Conservation (phyloP, 2,329 filamentous ascomycete species). For the Hymenoscyphus infarciens region DNA sequence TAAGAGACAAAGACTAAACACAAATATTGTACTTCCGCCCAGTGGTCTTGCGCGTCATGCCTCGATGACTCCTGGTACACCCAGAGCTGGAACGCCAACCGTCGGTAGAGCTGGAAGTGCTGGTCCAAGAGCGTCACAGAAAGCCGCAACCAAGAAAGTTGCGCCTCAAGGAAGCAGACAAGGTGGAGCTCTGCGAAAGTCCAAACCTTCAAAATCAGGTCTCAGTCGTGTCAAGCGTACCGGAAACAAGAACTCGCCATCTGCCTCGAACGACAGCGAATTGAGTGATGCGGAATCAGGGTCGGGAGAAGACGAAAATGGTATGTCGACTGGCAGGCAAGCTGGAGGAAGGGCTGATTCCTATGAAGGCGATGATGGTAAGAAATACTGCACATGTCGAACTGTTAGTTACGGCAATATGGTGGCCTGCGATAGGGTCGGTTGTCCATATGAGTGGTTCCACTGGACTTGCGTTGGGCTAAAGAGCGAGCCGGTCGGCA, state of each 20-base stretch:
- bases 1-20: conserved; percentile 46
- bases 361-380: conserved; percentile 72
- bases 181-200: conserved; percentile 29
- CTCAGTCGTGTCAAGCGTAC: conserved; percentile 57
- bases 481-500: conserved; percentile 64
- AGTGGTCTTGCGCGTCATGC: conserved; percentile 60
- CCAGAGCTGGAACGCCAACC: conserved; percentile 45
- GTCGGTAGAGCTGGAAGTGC: conserved; percentile 52
- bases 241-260: conserved; percentile 55
- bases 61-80: conserved; percentile 60
- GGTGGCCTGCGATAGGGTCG: conserved; percentile 72
- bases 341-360: conserved; percentile 48
- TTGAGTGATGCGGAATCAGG: conserved; percentile 59
- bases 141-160: conserved; percentile 35
- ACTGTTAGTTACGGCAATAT: conserved; percentile 83
- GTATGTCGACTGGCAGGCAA: conserved; percentile 46
- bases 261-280: conserved; percentile 61
- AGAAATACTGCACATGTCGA: conserved; percentile 76
- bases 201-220: conserved; percentile 49
- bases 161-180: conserved; percentile 34
- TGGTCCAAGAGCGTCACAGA: conserved; percentile 48
- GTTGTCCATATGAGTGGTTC: conserved; percentile 80
- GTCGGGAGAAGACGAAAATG: conserved; percentile 45
- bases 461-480: conserved; percentile 74
- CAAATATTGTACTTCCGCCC: conserved; percentile 45